phyloP scores from a whole-genome alignment of 2,329 filamentous ascomycete species.

The Leptographium wingfieldii region DNA sequence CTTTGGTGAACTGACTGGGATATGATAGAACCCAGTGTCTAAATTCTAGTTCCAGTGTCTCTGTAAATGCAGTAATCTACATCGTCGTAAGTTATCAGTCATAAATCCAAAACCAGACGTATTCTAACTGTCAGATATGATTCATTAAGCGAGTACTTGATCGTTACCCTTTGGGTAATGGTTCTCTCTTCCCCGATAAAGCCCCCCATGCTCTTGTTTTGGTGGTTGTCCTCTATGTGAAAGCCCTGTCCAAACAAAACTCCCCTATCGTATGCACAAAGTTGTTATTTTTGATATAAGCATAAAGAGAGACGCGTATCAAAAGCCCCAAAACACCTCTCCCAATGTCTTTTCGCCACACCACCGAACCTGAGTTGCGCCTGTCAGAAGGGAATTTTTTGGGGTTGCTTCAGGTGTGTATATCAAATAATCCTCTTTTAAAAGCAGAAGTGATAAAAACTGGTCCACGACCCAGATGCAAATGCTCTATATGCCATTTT shows the following conservation, averaged over 20 bases:
- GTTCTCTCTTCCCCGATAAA: neutral
- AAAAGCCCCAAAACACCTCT: neutral
- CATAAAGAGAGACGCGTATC: neutral
- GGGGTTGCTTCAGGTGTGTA: neutral
- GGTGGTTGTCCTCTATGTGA: neutral
- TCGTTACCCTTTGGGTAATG: neutral
- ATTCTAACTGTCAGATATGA: neutral
- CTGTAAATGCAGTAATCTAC: no score
- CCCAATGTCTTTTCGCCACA: neutral
- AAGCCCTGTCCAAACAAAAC: neutral
- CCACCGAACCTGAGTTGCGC: neutral
- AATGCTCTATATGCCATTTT: slow-evolving; percentile 1
- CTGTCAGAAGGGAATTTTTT: neutral
- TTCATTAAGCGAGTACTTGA: neutral
- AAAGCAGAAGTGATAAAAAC: neutral
- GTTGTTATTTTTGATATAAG: neutral
- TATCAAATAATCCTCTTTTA: neutral
- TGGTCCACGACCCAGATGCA: neutral
- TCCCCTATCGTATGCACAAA: neutral
- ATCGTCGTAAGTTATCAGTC: no score
- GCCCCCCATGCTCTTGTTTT: neutral
- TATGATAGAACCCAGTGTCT: neutral
- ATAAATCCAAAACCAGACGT: neutral
- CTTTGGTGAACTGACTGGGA: neutral
- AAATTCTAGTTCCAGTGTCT: neutral